phyloP scores from a whole-genome alignment of 148 eudicot species.

The Spergularia marina region DNA sequence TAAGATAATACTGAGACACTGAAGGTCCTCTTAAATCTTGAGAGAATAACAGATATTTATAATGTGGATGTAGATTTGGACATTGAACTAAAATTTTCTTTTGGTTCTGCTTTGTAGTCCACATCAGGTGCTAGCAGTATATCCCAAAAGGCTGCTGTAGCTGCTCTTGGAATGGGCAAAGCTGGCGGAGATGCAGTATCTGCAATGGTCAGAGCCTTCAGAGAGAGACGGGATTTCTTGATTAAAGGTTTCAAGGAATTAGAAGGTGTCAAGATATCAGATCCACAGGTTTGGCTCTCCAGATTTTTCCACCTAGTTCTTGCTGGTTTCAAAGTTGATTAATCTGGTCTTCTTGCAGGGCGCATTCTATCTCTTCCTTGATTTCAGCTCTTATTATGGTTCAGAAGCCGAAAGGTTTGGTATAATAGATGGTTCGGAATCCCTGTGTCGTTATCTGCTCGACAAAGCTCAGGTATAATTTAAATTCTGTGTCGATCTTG shows the following conservation, averaged over 20 bases:
- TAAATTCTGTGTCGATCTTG: neutral
- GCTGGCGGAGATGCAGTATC: constrained; percentile 88
- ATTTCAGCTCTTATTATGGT: constrained; percentile 82
- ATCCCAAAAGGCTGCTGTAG: constrained; percentile 91
- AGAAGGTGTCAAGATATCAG: constrained; percentile 83
- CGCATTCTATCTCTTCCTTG: constrained; percentile 91
- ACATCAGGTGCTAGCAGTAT: constrained; percentile 91
- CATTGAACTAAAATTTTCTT: neutral
- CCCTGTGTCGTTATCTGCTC: constrained; percentile 83
- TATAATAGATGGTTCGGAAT: constrained; percentile 66
- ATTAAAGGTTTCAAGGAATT: constrained; percentile 67
- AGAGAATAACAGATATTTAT: neutral
- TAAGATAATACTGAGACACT: too few species aligned
- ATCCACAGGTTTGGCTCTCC: constrained; percentile 63
- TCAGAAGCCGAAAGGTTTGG: constrained; percentile 78
- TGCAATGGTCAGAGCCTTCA: constrained; percentile 84
- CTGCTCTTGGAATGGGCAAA: constrained; percentile 89
- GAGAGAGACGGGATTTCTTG: constrained; percentile 82
- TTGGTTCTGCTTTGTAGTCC: constrained; percentile 39
- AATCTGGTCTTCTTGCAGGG: constrained; percentile 51
- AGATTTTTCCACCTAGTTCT: neutral
- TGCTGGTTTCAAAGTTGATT: constrained; percentile 2
- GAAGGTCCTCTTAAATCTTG: neutral
- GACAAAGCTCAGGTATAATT: constrained; percentile 77
- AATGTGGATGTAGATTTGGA: neutral